Evolutionary conservation across 163 green algal genomes (phyloP), one percentile per base, ranked within the genome.

Genomic region (Chloromonas sp.): DNA sequence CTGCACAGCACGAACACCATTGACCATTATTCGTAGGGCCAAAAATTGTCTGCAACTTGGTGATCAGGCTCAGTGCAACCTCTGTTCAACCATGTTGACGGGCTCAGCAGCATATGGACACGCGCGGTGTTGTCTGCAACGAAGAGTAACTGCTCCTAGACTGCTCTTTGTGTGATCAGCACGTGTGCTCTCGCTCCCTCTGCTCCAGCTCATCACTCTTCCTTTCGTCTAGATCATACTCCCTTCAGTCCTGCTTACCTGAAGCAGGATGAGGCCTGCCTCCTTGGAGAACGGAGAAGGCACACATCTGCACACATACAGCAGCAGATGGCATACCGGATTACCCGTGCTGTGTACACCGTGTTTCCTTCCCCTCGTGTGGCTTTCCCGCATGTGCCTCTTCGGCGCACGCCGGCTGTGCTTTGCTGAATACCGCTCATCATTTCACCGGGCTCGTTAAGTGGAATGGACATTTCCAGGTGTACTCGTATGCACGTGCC

Each of bases 221-320:
- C 36, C 36, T 36, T 36, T 36, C 36, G 36, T 36, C 36, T 36
- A 36, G 36, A 36, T 36, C 36, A 36, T 36, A 36, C 36, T 36
- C 36, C 36, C 36, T 36, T 36, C 36, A 36, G 36, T 36, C 36
- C 36, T 36, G 5, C 80, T 1, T 13, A 83, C 80, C 80, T 83
- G 80, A 2, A 83, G 85, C 85, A 89, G 62, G 58, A 98, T 93
- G 15, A 98, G 89, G 1, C 89, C 70, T 8, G 94, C 93, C 88
- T 98, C 95, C 15, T 81, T 78, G 15, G 87, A 93, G 14, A 94
- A 87, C 0, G 87, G 71, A 0, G 84, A 87, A 3, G 95, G 95
- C 60, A 98, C 91, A 86, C 95, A 98, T 79, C 94, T 97, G 92
- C 82, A 79, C 13, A 5, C 80, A 81, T 5, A 61, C n/a, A 62